These are phyloP conservation scores for Cucumis cinereus DNA, from an alignment of 306 rosid species.

Conservation along the genomic window DNA sequence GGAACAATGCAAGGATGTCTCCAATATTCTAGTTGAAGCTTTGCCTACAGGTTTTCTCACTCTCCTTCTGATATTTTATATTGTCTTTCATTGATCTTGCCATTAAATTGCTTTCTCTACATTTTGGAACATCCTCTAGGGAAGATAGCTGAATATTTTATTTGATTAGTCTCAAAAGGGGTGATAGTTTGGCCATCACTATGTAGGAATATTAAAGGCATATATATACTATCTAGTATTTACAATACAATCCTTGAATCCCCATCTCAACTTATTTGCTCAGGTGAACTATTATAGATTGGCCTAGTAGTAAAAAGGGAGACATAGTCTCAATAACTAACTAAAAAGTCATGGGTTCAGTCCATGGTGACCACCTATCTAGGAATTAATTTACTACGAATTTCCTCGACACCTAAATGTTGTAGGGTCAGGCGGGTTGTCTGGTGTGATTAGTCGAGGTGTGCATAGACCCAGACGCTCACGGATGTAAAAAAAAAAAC, in stretches of 20 bases:
- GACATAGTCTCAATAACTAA: no score
- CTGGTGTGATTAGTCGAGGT: no score
- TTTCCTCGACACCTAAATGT: no score
- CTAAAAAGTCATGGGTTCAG: no score
- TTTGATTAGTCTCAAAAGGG: neutral
- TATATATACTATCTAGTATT: neutral
- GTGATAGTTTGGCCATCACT: neutral
- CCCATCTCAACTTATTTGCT: no score
- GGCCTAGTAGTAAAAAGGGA: no score
- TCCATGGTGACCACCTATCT: no score
- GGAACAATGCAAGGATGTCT: neutral
- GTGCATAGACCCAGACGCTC: no score
- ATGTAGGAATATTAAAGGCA: neutral
- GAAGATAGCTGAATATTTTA: neutral
- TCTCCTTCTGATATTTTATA: neutral
- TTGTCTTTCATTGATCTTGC: neutral
- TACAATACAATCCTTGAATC: neutral
- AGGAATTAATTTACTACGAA: no score
- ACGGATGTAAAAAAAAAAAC: no score
- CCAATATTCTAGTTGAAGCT: neutral
- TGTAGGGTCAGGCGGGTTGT: no score
- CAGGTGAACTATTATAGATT: neutral
- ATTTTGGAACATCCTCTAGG: neutral
- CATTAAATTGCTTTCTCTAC: neutral
- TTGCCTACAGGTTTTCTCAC: neutral